Evolutionary conservation across 306 rosid genomes (phyloP), one percentile per base, ranked within the genome.

Genomic region (Inga laurina): DNA sequence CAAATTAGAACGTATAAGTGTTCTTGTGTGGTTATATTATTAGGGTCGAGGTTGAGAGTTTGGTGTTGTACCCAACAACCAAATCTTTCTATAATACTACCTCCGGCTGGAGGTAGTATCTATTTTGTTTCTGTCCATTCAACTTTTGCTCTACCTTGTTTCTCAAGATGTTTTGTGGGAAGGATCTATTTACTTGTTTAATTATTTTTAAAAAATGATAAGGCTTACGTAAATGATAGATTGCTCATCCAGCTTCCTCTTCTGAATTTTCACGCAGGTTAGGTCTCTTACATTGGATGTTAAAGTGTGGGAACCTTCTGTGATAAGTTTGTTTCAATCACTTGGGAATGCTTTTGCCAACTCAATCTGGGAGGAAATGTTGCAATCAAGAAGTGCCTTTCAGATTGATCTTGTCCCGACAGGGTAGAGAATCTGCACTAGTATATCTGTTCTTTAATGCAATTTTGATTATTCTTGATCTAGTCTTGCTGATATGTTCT

Each of bases 241-340:
- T 81, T 84, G 78, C 70, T 88, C 75, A 85, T 52, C 27, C 49
- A 57, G 61, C 81, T 82, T 64, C 43, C 64, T 84, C 66, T 85
- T 67, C 48, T 75, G 82, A 32, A 62, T 82, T 81, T 56, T 80
- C 64, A 82, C 84, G 85, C 89, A 97, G 99, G 99, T 94, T 44
- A 93, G 99, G 79, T 97, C 99, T 82, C 97, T 97, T 72, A 97
- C 99, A 32, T 88, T 97, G 88, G 99, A 97, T 87, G 95, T 97
- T 84, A 97, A 94, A 85, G 99, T 91, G 88, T 97, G 99, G 99
- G 99, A 97, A 83, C 97, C 98, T 79, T 94, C 97, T 68, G 97
- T 97, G 62, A 94, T 97, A 81, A 91, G 90, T 88, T 90, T 97
- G 86, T 97, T 97, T 90, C 98, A 94, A 90, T 97, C 99, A 71